phyloP scores from a whole-genome alignment of 2,329 filamentous ascomycete genomes.

The Xylaria polymorpha region DNA sequence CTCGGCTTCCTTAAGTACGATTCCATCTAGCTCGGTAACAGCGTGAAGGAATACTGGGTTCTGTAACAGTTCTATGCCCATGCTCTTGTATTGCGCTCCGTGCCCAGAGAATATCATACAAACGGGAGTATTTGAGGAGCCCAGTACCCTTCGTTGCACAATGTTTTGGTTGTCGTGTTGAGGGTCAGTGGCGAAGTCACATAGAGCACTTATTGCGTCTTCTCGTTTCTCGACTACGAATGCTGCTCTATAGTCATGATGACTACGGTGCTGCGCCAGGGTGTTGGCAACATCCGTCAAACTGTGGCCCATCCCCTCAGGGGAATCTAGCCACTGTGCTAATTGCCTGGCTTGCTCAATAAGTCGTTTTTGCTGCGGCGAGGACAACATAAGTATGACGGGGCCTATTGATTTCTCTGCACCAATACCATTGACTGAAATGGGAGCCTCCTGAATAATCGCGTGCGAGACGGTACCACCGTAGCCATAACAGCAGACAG shows the following conservation, averaged over 20 bases:
- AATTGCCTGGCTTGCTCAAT: slow-evolving; percentile 5
- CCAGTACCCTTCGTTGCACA: slow-evolving; percentile 12
- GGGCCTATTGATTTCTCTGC: not conserved
- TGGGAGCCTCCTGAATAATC: slow-evolving; percentile 44
- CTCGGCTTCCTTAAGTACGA: slow-evolving; percentile 31
- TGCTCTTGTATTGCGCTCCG: not conserved
- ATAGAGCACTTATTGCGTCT: slow-evolving; percentile 19
- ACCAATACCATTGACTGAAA: not conserved
- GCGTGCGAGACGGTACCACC: slow-evolving; percentile 52
- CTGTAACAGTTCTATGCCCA: slow-evolving; percentile 47
- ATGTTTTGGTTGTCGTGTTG: slow-evolving; percentile 25
- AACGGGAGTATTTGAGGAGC: slow-evolving; percentile 13
- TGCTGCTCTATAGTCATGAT: slow-evolving; percentile 31
- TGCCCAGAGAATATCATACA: slow-evolving; percentile 15
- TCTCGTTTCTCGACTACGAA: slow-evolving; percentile 19
- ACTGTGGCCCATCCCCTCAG: slow-evolving; percentile 1
- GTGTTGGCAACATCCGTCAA: slow-evolving; percentile 29
- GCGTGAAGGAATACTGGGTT: slow-evolving; percentile 45
- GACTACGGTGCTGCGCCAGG: slow-evolving; percentile 23
- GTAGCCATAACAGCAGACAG: slow-evolving; percentile 51
- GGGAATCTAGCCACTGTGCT: slow-evolving; percentile 13
- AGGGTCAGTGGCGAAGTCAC: slow-evolving; percentile 21
- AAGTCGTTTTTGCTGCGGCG: slow-evolving; percentile 29
- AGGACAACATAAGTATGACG: slow-evolving; percentile 20
- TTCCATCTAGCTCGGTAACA: slow-evolving; percentile 45